Percentiles rank a stretch among this genome's conserved stretches.
These are phyloP conservation scores for Hanseniaspora valbyensis DNA, from an alignment of 805 yeast genomes.

Conservation along the genomic window DNA sequence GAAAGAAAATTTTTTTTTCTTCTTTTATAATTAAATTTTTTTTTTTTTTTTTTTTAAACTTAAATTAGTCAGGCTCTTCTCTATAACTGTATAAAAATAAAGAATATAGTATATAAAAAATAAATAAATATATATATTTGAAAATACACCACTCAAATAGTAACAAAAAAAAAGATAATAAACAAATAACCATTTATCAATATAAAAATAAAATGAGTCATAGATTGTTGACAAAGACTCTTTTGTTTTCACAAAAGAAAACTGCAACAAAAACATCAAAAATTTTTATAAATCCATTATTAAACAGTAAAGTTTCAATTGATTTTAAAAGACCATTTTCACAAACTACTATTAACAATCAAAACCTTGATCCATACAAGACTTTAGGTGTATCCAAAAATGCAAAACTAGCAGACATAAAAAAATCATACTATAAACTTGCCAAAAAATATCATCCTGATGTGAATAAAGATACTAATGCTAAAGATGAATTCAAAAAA, in stretches of 20 bases:
- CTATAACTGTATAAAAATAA: no score
- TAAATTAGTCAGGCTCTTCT: no score
- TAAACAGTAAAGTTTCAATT: no score
- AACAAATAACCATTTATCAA: no score
- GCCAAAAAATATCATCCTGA: slow-evolving; percentile 96
- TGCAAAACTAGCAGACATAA: slow-evolving; percentile 76
- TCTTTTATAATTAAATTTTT: no score
- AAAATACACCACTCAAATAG: no score
- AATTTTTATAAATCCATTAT: neutral
- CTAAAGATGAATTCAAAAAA: slow-evolving; percentile 82
- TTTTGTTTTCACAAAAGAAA: neutral
- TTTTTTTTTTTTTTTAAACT: no score
- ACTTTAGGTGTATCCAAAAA: slow-evolving; percentile 62
- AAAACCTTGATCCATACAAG: slow-evolving; percentile 60
- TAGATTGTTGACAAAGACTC: neutral
- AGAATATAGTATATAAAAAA: no score
- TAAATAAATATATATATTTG: no score
- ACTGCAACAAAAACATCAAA: neutral
- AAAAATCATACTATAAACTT: slow-evolving; percentile 83
- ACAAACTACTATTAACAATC: neutral
- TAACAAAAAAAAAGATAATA: no score
- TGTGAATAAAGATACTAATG: slow-evolving; percentile 79
- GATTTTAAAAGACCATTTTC: neutral
- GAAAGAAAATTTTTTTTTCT: no score
- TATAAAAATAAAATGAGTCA: neutral